phyloP scores from a whole-genome alignment of 805 yeast species.

The Monosporozyma unispora region DNA sequence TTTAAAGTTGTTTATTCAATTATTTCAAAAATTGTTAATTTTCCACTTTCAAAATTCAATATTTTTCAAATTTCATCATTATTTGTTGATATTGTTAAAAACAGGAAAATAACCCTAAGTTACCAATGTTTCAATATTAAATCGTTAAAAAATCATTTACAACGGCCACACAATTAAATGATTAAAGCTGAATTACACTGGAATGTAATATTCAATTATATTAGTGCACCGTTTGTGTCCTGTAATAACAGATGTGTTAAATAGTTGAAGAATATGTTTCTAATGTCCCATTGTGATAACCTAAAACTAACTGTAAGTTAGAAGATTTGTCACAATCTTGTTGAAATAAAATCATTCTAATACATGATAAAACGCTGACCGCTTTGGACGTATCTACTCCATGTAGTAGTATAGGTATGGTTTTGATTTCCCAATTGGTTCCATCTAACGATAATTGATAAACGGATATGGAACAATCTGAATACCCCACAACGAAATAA shows the following conservation, averaged over 20 bases:
- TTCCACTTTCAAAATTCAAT: not conserved
- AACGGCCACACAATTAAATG: not conserved
- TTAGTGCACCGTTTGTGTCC: no score
- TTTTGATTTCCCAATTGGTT: not conserved
- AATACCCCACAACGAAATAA: slow-evolving; percentile 29
- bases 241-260: no score
- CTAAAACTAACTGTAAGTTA: not conserved
- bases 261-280: not conserved
- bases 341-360: not conserved
- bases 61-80: not conserved
- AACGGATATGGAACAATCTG: slow-evolving; percentile 24
- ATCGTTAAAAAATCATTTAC: not conserved
- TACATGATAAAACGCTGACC: not conserved
- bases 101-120: not conserved
- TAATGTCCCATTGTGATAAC: not conserved
- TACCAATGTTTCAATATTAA: not conserved
- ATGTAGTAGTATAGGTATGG: not conserved
- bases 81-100: not conserved
- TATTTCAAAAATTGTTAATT: not conserved
- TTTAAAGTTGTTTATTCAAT: not conserved
- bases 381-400: not conserved
- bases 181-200: not conserved
- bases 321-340: not conserved
- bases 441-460: slow-evolving; percentile 19
- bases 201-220: not conserved